A percentile compares a stretch with the other conserved stretches of the same genome.
phyloP scores from a whole-genome alignment of 345 rosid species.

The Arabidopsis suecica region DNA sequence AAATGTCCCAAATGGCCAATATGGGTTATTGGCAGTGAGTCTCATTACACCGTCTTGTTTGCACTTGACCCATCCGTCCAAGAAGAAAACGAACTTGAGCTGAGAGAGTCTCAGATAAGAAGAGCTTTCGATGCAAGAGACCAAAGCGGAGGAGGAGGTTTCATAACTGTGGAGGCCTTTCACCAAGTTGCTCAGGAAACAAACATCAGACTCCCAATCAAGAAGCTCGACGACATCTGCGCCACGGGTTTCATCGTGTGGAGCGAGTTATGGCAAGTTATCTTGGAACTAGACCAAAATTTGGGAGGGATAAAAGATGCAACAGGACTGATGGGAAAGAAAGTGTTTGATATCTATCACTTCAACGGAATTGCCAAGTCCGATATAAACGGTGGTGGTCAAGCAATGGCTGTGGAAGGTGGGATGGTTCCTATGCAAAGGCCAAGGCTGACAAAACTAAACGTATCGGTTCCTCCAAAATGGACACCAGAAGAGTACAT shows the following conservation, averaged over 20 bases:
- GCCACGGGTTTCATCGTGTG: constrained; percentile 87
- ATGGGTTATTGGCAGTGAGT: constrained; percentile 99
- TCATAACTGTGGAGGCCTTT: constrained; percentile 91
- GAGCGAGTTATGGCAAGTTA: constrained; percentile 97
- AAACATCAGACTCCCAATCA: constrained; percentile 64
- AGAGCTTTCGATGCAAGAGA: constrained; percentile 93
- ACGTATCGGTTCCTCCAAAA: constrained; percentile 97
- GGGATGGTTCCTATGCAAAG: constrained; percentile 74
- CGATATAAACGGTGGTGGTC: constrained; percentile 72
- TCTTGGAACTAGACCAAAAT: constrained; percentile 77
- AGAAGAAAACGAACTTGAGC: constrained; percentile 94
- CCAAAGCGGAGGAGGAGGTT: constrained; percentile 99
- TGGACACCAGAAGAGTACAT: constrained; percentile 98
- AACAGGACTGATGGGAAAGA: constrained; percentile 92
- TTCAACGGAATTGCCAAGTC: constrained; percentile 98
- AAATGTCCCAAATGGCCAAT: constrained; percentile 97
- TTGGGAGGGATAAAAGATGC: constrained; percentile 92
- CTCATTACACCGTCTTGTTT: constrained; percentile 95
- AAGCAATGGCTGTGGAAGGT: constrained; percentile 48
- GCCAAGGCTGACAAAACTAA: constrained; percentile 92
- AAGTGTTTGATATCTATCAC: constrained; percentile 92
- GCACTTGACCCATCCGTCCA: constrained; percentile 87
- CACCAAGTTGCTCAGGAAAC: constrained; percentile 80
- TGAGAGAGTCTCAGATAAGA: constrained; percentile 86
- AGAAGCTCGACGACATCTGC: constrained; percentile 73